These are phyloP conservation scores for Diplodia mutila DNA, from an alignment of 2,329 filamentous ascomycete genomes.

Conservation along the genomic window DNA sequence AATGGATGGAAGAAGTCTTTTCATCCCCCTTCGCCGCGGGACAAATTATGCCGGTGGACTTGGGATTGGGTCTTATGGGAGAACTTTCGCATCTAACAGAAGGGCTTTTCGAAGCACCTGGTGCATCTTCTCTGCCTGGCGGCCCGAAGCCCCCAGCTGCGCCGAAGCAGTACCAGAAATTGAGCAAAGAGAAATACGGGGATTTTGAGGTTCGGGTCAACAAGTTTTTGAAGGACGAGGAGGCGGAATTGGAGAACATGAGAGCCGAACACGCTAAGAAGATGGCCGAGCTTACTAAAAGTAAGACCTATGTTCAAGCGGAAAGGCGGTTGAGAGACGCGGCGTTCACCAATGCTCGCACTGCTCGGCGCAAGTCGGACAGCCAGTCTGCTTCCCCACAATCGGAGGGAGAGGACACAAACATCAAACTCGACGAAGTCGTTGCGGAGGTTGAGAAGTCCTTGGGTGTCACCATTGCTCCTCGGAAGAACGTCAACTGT, in stretches of 20 bases:
- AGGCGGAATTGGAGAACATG: conserved; percentile 82
- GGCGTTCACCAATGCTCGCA: conserved; percentile 60
- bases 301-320: conserved; percentile 70
- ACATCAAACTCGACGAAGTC: conserved; percentile 68
- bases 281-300: conserved; percentile 73
- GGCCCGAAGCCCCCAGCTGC: conserved; percentile 33
- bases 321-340: conserved; percentile 76
- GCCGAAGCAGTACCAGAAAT: conserved; percentile 57
- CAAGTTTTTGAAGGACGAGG: conserved; percentile 71
- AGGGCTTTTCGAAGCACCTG: conserved; percentile 73
- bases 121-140: conserved; percentile 33
- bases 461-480: conserved; percentile 68
- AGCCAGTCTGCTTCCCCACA: conserved; percentile 40
- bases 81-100: conserved; percentile 80
- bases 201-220: conserved; percentile 81
- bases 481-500: conserved; percentile 67
- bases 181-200: conserved; percentile 77
- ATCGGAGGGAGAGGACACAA: conserved; percentile 33
- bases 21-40: conserved; percentile 84
- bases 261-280: conserved; percentile 76
- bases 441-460: conserved; percentile 73
- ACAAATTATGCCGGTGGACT: conserved; percentile 84
- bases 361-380: conserved; percentile 44
- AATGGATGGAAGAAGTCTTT: conserved; percentile 98
- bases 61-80: conserved; percentile 78